Base-by-base conservation (phyloP, 2,329 filamentous ascomycete genomes). In the Stromatinia cepivora region DNA sequence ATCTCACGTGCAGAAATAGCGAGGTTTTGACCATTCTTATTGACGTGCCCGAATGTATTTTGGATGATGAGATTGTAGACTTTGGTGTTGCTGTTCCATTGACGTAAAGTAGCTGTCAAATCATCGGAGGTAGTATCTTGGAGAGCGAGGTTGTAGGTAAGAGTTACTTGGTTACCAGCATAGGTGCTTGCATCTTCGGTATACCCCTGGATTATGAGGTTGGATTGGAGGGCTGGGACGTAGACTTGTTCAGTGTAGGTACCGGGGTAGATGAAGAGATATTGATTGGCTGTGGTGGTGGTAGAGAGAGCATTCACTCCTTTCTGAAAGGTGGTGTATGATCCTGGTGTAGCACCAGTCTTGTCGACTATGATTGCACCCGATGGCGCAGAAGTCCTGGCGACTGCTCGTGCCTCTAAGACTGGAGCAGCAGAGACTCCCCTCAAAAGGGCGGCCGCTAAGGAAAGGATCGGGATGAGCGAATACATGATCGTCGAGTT, bases 231-330 rank as follows among this genome's bases (percentile, higher is more conserved):
- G 3, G 77, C 74, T n/a, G 81, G 79, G 62, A 88, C 81, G 74
- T 82, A 84, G 63, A 88, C 84, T 77, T 88, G 86, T 76, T 88
- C 86, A 17, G 78, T 78, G 79, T 88, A 88, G 52, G 82, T 86
- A 4, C 86, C 86, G 31, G 82, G 79, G 71, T 84, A 77, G 75
- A 87, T 85, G 79, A 86, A 87, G 77, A 87, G 84, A 71, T 79
- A 82, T 73, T 86, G 84, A 15, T 81, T 79, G 0, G 76, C 71
- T 7, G 81, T 82, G 20, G 79, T 79, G 13, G 78, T 79, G 11
- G 79, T 80, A 66, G 80, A 81, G 9, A 87, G 79, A 17, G 84
- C 73, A 68, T 73, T 39, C 13, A 75, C 71, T 4, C 69, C 73
- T 13, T 59, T 13, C 58, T 76, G 73, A 13, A 76, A 39, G 4